Percentiles rank a stretch among this genome's conserved stretches.
Conservation (phyloP, 352 stramenopile genomes). For the Pythium brassicae region DNA sequence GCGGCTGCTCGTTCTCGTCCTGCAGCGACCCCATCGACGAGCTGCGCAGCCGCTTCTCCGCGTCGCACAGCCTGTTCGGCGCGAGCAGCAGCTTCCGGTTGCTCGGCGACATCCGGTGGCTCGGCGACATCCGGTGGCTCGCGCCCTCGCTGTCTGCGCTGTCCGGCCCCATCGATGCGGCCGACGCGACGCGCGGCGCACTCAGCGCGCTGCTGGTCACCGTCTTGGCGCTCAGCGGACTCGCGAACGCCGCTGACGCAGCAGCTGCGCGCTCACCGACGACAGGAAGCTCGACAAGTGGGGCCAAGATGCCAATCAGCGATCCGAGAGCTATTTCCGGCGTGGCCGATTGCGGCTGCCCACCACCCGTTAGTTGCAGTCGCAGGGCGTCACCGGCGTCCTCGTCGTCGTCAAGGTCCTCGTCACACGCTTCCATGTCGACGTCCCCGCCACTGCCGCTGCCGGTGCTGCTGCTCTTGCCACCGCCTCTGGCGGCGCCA, state of each 20-base stretch:
- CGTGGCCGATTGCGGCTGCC: background rate
- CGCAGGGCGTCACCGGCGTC: constrained; percentile 7
- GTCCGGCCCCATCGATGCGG: background rate
- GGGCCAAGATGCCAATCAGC: background rate
- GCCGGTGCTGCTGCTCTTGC: background rate
- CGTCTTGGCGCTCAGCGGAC: background rate
- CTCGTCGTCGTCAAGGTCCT: background rate
- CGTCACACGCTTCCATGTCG: constrained; percentile 12
- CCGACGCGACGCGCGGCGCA: background rate
- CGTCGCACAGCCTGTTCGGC: constrained; percentile 17
- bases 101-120: constrained; percentile 39
- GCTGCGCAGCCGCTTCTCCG: constrained; percentile 23
- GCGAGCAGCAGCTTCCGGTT: constrained; percentile 43
- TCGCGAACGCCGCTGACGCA: background rate
- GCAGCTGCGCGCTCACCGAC: background rate
- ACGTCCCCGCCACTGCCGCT: constrained; percentile 1
- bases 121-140: constrained; percentile 1
- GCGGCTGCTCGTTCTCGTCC: constrained; percentile 13
- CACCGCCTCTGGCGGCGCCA: background rate
- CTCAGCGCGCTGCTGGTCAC: background rate
- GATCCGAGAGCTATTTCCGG: constrained; percentile 2
- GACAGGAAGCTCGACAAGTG: background rate
- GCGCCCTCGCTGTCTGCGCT: background rate
- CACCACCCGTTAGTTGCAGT: constrained; percentile 10
- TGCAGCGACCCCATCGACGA: constrained; percentile 42